Conservation (phyloP, 2,329 filamentous ascomycete species). For the Cytospora leucostoma region DNA sequence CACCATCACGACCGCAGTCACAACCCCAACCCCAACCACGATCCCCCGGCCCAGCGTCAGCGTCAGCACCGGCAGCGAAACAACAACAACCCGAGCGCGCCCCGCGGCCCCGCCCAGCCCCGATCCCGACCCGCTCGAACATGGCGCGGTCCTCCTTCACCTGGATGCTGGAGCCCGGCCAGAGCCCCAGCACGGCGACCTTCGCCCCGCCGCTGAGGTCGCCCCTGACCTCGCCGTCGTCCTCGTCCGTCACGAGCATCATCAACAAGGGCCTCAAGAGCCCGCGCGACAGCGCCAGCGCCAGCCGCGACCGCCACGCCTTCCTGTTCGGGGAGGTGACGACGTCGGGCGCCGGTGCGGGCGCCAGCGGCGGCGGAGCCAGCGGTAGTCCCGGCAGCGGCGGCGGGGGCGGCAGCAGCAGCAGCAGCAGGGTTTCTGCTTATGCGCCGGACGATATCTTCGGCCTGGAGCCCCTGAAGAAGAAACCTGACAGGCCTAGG, state of each 20-base stretch:
- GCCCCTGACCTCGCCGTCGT: conserved; percentile 25
- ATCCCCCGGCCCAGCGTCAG: conserved; percentile 1
- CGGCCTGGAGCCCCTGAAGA: conserved; percentile 52
- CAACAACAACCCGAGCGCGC: conserved; percentile 28
- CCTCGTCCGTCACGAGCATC: conserved; percentile 22
- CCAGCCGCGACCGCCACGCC: conserved; percentile 56
- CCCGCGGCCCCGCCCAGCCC: conserved; percentile 38
- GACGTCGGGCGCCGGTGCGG: conserved; percentile 39
- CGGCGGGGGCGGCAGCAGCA: conserved; percentile 28
- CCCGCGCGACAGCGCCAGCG: conserved; percentile 42
- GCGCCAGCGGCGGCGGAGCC: conserved; percentile 37
- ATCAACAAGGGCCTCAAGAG: conserved; percentile 40
- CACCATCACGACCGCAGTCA: conserved; percentile 10
- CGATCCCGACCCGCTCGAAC: conserved; percentile 63
- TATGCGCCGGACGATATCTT: conserved; percentile 54
- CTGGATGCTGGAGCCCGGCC: conserved; percentile 67
- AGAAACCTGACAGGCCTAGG: conserved; percentile 33
- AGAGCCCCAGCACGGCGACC: conserved; percentile 23
- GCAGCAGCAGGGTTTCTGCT: conserved; percentile 29
- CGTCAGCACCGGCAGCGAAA: background rate
- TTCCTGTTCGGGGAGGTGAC: conserved; percentile 61
- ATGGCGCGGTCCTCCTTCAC: conserved; percentile 76
- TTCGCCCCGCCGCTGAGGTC: conserved; percentile 18
- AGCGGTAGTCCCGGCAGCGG: conserved; percentile 21
- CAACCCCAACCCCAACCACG: conserved; percentile 26